Evolutionary conservation across 768 basidiomycete genomes (phyloP), one percentile per base, ranked within the genome.

Genomic region (Daedaleopsis nitida): DNA sequence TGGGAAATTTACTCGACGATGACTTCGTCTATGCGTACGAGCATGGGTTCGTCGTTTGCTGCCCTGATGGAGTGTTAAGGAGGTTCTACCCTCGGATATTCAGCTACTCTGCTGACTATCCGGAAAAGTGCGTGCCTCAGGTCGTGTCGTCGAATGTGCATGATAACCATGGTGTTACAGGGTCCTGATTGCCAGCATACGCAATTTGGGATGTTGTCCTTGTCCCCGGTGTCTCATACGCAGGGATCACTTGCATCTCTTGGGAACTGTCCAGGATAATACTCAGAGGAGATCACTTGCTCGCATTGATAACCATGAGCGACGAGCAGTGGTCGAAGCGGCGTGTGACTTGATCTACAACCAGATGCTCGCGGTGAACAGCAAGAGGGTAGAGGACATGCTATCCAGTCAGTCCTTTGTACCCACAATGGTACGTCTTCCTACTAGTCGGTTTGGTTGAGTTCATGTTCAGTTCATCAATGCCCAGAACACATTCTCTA

Each of bases 151-250:
- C 76, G 76, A 55, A 65, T 78, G 37, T 45, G 35, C 49, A 35
- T 14, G 27, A 32, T 32, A 3, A 32, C 27, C 3, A 32, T 32
- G 27, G 7, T 3, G 3, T 32, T 7, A 43, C 42, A 43, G 42
- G n/a, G 1, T 13, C 42, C 66, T 79, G 0, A 53, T 81, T 2
- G 71, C 77, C 0, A 68, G 70, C 10, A 77, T 81, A 4, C 70
- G 75, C 9, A 73, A 77, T 53, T 72, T 75, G n/a, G 81, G 77
- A 0, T 14, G 65, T 0, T 79, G 72, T 49, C 78, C 76, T 3
- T 81, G 80, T 7, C 60, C 78, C 78, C 0, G 66, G 71, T 81
- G 80, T 57, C 54, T 74, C 0, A 59, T 76, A 16, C 35, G 47
- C 10, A 76, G 74, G 52, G 49, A 60, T 0, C 39, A 70, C 0